A percentile compares a stretch with the other conserved stretches of the same genome.
phyloP scores from a whole-genome alignment of 805 yeast genomes.

The Debaryomyces tyrocola region DNA sequence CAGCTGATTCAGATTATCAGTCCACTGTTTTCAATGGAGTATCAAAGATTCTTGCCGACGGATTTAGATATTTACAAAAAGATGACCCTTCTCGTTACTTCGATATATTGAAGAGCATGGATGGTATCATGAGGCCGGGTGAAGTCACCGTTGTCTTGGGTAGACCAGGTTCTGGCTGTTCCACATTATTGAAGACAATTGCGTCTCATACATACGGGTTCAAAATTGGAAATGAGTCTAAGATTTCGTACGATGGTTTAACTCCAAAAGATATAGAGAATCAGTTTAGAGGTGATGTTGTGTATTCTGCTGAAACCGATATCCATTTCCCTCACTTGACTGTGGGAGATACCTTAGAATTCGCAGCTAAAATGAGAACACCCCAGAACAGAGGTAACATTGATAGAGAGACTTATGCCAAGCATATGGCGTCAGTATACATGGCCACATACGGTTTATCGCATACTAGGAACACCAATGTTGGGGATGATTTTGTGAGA shows the following conservation, averaged over 20 bases:
- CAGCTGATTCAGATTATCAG: constrained; percentile 68
- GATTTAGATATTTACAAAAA: constrained; percentile 14
- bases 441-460: constrained; percentile 50
- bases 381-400: constrained; percentile 38
- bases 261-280: constrained; percentile 25
- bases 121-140: constrained; percentile 37
- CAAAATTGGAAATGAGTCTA: constrained; percentile 30
- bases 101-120: constrained; percentile 36
- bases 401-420: constrained; percentile 34
- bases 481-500: constrained; percentile 64
- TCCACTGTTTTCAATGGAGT: constrained; percentile 51
- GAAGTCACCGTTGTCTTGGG: constrained; percentile 42
- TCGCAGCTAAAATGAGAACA: constrained; percentile 54
- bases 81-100: constrained; percentile 25
- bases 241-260: constrained; percentile 35
- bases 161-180: constrained; percentile 44
- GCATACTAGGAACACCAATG: constrained; percentile 57
- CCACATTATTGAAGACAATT: constrained; percentile 39
- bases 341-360: constrained; percentile 56
- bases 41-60: constrained; percentile 22
- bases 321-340: constrained; percentile 56
- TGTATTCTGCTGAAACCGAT: constrained; percentile 54
- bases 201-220: constrained; percentile 40
- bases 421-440: constrained; percentile 41
- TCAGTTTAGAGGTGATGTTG: constrained; percentile 37